Conservation (phyloP, 2,329 filamentous ascomycete genomes). For the Phialophora expanda region DNA sequence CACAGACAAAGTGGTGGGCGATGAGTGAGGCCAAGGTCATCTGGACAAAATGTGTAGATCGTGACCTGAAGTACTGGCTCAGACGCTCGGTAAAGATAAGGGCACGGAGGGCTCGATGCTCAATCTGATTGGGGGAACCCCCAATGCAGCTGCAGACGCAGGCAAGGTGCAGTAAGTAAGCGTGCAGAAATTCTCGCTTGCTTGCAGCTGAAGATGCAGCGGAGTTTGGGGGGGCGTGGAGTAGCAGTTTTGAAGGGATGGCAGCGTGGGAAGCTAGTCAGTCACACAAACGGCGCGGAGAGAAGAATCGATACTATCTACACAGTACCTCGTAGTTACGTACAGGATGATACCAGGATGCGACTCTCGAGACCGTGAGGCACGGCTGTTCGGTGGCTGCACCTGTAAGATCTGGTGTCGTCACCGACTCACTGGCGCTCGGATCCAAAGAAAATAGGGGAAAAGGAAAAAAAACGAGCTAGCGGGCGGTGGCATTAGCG, state of each 20-base stretch:
- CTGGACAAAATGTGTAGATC: conserved; percentile 10
- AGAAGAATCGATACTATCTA: neutral
- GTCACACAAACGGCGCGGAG: neutral
- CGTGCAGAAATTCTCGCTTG: neutral
- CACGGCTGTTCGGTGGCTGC: too few relatives aligned
- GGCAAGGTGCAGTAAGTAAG: neutral
- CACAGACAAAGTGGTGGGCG: conserved; percentile 10
- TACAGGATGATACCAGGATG: neutral
- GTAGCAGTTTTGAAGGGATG: neutral
- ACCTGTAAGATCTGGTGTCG: neutral
- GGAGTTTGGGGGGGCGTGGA: neutral
- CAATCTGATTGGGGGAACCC: conserved; percentile 6
- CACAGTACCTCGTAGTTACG: neutral
- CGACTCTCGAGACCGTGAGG: neutral
- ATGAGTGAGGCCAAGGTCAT: conserved; percentile 10
- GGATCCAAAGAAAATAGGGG: neutral
- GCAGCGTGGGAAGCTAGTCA: too few relatives aligned
- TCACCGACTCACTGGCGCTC: neutral
- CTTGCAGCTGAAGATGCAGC: neutral
- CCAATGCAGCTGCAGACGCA: neutral
- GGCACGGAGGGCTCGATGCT: neutral
- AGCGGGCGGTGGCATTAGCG: conserved; percentile 3
- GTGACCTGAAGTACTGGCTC: conserved; percentile 12
- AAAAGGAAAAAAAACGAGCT: conserved; percentile 2
- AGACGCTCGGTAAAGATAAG: neutral